Conservation (phyloP, 1,284 basidiomycete species). For the Chalciporus piperatoides region DNA sequence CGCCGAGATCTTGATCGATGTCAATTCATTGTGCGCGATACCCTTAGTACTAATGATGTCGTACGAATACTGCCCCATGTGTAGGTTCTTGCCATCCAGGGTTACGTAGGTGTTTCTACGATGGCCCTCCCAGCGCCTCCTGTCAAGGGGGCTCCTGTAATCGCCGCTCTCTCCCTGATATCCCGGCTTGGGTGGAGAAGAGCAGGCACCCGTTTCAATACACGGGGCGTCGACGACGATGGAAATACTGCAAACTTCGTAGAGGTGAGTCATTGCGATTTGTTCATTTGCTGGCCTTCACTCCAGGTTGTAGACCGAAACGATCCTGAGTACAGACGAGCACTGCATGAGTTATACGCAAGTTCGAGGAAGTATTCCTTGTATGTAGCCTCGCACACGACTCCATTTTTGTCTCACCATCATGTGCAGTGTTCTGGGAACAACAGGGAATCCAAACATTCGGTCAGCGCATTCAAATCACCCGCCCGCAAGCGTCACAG, state of each 20-base stretch:
- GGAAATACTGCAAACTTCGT: conserved; percentile 98
- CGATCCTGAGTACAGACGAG: conserved; percentile 80
- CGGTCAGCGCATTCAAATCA: conserved; percentile 88
- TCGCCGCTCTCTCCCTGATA: conserved; percentile 75
- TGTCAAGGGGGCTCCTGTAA: conserved; percentile 59
- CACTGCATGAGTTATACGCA: conserved; percentile 89
- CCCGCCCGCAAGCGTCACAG: conserved; percentile 92
- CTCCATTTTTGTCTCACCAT: conserved; percentile 16
- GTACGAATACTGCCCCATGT: conserved; percentile 15
- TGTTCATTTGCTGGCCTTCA: conserved; percentile 6
- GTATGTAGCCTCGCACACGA: conserved; percentile 47
- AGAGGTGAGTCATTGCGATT: conserved; percentile 54
- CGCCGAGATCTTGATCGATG: conserved; percentile 70
- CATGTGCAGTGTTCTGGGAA: conserved; percentile 87
- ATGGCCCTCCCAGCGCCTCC: conserved; percentile 72
- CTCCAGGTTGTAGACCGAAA: conserved; percentile 69
- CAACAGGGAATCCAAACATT: conserved; percentile 92
- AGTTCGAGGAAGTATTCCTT: conserved; percentile 89
- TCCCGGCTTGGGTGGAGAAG: conserved; percentile 91
- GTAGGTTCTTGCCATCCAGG: conserved; percentile 89
- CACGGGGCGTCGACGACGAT: conserved; percentile 96
- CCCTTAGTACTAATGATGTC: conserved; percentile 29
- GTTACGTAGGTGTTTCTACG: conserved; percentile 75
- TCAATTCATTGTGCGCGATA: conserved; percentile 69
- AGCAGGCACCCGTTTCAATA: conserved; percentile 96